Conservation (phyloP, 2,329 filamentous ascomycete genomes). For the Fusarium oxysporum region DNA sequence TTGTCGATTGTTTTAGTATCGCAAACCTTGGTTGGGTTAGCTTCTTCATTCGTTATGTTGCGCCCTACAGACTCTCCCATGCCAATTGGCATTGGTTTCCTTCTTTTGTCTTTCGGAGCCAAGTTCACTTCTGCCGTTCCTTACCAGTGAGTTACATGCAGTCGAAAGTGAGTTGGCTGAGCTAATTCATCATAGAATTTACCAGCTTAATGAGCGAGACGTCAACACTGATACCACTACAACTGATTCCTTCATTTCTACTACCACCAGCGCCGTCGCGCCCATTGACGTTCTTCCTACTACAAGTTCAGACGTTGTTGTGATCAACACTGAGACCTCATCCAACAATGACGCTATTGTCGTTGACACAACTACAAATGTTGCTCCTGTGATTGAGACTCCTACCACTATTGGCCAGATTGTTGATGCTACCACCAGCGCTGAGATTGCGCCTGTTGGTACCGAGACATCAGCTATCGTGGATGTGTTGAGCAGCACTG, state of each 20-base stretch:
- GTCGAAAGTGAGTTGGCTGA: background rate
- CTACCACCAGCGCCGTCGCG: background rate
- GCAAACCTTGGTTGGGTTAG: conserved; percentile 6
- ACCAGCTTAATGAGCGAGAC: background rate
- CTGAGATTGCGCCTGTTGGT: background rate
- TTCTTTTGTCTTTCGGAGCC: conserved; percentile 17
- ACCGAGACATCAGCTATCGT: background rate
- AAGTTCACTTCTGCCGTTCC: conserved; percentile 17
- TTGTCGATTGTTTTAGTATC: background rate
- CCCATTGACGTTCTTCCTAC: background rate
- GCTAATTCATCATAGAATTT: background rate
- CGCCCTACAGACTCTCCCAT: conserved; percentile 16
- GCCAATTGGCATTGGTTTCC: conserved; percentile 16
- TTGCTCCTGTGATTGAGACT: background rate
- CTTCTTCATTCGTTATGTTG: conserved; percentile 30
- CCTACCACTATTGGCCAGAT: background rate
- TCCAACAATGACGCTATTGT: background rate
- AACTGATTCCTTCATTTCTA: background rate
- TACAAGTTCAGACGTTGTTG: background rate
- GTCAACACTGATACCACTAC: conserved; percentile 3
- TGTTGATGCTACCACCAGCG: background rate
- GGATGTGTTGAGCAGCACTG: background rate
- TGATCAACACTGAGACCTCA: background rate
- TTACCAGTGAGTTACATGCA: background rate
- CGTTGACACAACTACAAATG: background rate